A percentile compares a stretch with the other conserved stretches of the same genome.
Evolutionary conservation across 148 eudicot genomes (phyloP).

Genomic region (Cornus suecica): DNA sequence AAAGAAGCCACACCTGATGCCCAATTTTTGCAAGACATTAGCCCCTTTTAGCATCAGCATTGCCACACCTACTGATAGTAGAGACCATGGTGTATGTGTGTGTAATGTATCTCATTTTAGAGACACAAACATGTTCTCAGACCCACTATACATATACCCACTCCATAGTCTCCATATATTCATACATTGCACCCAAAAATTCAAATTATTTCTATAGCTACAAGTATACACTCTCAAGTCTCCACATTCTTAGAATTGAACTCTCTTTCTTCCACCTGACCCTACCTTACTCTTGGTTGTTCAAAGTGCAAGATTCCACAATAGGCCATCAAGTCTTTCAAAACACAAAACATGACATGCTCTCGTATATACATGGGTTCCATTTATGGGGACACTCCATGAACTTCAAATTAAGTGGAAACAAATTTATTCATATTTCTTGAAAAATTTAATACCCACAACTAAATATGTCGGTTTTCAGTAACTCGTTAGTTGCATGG

Average conservation of each 20-base stretch:
- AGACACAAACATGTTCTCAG: neutral
- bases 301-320: too few relatives aligned
- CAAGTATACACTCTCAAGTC: too few relatives aligned
- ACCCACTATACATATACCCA: neutral
- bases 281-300: neutral
- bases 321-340: too few relatives aligned
- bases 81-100: neutral
- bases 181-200: neutral
- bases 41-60: neutral
- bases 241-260: neutral
- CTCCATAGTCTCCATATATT: neutral
- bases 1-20: neutral
- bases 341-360: too few relatives aligned
- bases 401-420: too few relatives aligned
- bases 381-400: too few relatives aligned
- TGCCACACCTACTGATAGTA: too few relatives aligned
- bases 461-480: too few relatives aligned
- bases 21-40: neutral
- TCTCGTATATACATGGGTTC: too few relatives aligned
- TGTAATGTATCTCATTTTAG: neutral
- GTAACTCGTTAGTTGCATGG: too few relatives aligned
- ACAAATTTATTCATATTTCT: too few relatives aligned
- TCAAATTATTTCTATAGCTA: neutral
- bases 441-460: too few relatives aligned
- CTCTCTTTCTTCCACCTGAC: neutral